These are phyloP conservation scores for Endoconidiophora laricicola DNA, from an alignment of 2,329 filamentous ascomycete genomes.

Conservation along the genomic window DNA sequence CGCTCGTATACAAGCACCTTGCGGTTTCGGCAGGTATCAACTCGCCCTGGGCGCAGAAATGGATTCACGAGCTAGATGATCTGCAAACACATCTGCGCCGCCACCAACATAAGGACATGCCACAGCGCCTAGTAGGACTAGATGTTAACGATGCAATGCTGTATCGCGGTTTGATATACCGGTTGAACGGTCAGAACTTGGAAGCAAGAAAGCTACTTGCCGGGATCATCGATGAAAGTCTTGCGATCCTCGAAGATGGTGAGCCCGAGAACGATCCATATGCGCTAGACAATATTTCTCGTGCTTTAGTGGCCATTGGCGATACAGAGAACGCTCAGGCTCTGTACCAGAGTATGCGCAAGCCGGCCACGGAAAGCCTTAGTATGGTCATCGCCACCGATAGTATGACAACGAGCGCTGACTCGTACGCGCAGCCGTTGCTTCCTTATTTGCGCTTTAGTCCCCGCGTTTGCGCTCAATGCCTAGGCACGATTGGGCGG, in stretches of 20 bases:
- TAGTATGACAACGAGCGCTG: constrained; percentile 16
- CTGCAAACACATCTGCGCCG: constrained; percentile 23
- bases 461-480: constrained; percentile 24
- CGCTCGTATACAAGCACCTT: constrained; percentile 23
- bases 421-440: constrained; percentile 19
- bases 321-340: constrained; percentile 23
- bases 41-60: constrained; percentile 17
- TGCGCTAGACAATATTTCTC: constrained; percentile 25
- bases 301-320: constrained; percentile 23
- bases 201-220: constrained; percentile 20
- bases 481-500: constrained; percentile 20
- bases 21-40: constrained; percentile 16
- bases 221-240: constrained; percentile 22
- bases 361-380: constrained; percentile 18
- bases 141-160: constrained; percentile 27
- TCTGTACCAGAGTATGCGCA: constrained; percentile 24
- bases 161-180: constrained; percentile 24
- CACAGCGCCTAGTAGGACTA: constrained; percentile 24
- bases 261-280: constrained; percentile 27
- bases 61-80: constrained; percentile 22
- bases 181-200: constrained; percentile 17
- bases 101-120: constrained; percentile 25
- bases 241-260: constrained; percentile 24
- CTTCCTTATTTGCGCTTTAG: constrained; percentile 22
- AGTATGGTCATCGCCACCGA: constrained; percentile 18